Evolutionary conservation across 2,329 filamentous ascomycete species (phyloP), one percentile per base, ranked within the genome.

Genomic region (Elsinoe ampelina): DNA sequence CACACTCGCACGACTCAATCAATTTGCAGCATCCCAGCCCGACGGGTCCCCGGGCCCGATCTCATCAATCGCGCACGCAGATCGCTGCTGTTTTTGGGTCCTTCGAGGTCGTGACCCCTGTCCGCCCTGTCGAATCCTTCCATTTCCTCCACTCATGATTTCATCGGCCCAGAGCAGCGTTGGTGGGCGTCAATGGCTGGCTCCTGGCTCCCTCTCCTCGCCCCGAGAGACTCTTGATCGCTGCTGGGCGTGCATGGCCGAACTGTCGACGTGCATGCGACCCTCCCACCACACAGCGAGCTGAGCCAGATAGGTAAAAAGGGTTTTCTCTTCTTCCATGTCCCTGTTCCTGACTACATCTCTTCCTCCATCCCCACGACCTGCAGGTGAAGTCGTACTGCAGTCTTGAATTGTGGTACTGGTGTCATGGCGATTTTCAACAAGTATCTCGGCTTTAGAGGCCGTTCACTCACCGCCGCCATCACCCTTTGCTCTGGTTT

Each of bases 361-460:
- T 45, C 41, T 45, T 26, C 41, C 20, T 45, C 41, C 41, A 45
- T 45, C 41, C 41, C 41, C 41, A 45, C 41, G n/a, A 12, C 41
- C 20, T 10, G 41, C 11, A 26, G 41, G 19, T 22, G 20, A 30
- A 22, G 41, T 45, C n/a, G 41, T 12, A 4, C 20, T 20, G 15
- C 15, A 22, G 41, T 45, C 20, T 19, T 22, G 41, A 45, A 10
- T 17, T 22, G 12, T n/a, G 19, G 34, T 26, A 13, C 19, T 12
- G 48, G 19, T 17, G 34, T 39, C 41, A 56, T 56, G 54, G 54
- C 54, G 10, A 56, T 56, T 32, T 56, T 56, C 54, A 56, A 56
- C 42, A 56, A 56, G 42, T 48, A 56, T 47, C 41, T 56, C 19
- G 54, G 54, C 54, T 56, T 56, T 17, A 30, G 54, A 22, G 54